Conservation (phyloP, 331 rosid species). For the Arachis monticola region DNA sequence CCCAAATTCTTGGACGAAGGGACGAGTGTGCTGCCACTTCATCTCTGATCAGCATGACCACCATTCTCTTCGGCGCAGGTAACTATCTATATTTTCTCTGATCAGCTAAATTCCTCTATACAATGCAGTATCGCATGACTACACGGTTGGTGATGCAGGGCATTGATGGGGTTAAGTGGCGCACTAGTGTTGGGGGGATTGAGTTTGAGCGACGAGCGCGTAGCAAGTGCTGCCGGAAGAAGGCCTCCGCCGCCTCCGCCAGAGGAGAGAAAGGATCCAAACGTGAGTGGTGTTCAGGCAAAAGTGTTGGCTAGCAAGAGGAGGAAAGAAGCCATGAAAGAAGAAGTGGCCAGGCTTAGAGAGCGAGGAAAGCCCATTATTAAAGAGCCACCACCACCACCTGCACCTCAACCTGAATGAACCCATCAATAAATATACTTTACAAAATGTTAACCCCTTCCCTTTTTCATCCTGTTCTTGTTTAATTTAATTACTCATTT, state of each 20-base stretch:
- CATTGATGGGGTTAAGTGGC: conserved; percentile 57
- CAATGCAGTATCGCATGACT: not conserved
- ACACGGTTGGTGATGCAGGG: conserved; percentile 48
- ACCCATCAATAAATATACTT: conserved; percentile 32
- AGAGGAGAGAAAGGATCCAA: conserved; percentile 77
- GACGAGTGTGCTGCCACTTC: conserved; percentile 19
- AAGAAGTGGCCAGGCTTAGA: conserved; percentile 61
- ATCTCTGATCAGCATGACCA: conserved; percentile 19
- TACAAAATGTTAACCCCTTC: conserved; percentile 10
- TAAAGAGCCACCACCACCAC: conserved; percentile 13
- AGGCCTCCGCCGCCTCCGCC: conserved; percentile 80
- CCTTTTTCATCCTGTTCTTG: not conserved
- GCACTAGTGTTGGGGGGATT: conserved; percentile 47
- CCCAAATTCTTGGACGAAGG: conserved; percentile 20
- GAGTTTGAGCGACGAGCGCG: conserved; percentile 42
- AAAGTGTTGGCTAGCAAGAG: conserved; percentile 86
- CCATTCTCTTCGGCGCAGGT: conserved; percentile 47
- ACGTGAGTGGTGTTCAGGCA: conserved; percentile 75
- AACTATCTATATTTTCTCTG: not conserved
- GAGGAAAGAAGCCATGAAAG: conserved; percentile 94
- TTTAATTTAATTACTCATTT: not conserved
- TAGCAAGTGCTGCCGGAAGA: conserved; percentile 71
- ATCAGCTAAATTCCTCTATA: not conserved
- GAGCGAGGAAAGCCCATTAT: conserved; percentile 58
- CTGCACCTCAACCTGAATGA: conserved; percentile 23